Percentiles rank a stretch among this genome's conserved stretches.
These are phyloP conservation scores for Huntiella moniliformis DNA, from an alignment of 2,329 filamentous ascomycete genomes.

Conservation along the genomic window DNA sequence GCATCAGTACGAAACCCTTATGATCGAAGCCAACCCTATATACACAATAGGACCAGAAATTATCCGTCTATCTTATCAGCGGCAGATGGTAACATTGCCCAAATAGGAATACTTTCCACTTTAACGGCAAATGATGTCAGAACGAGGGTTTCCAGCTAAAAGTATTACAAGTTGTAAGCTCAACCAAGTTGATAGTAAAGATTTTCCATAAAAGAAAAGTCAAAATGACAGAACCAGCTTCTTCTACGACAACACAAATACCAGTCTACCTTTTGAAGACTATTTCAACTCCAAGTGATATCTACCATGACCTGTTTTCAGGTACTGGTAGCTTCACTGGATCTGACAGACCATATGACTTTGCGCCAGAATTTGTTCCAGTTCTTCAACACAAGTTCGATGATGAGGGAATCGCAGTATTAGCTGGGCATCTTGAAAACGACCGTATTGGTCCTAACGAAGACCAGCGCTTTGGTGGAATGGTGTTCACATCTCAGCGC, in stretches of 20 bases:
- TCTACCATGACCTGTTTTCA: conserved; percentile 51
- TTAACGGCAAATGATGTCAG: not conserved
- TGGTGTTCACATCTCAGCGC: conserved; percentile 70
- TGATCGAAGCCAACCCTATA: too few relatives aligned
- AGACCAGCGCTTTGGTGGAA: conserved; percentile 41
- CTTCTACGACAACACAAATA: conserved; percentile 13
- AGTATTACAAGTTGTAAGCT: not conserved
- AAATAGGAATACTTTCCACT: too few relatives aligned
- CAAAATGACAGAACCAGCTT: not conserved
- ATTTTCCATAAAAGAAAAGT: too few relatives aligned
- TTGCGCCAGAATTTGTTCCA: conserved; percentile 52
- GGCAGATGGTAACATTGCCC: too few relatives aligned
- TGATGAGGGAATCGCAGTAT: conserved; percentile 33
- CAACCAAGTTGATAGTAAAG: too few relatives aligned
- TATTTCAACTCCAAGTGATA: conserved; percentile 49
- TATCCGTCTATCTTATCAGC: too few relatives aligned
- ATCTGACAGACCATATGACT: conserved; percentile 17
- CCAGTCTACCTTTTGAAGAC: conserved; percentile 64
- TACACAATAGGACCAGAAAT: too few relatives aligned
- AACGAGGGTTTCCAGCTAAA: not conserved
- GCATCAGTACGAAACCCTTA: too few relatives aligned
- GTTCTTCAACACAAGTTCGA: conserved; percentile 56
- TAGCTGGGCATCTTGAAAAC: conserved; percentile 31
- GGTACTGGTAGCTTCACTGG: conserved; percentile 16
- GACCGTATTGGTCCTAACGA: conserved; percentile 21